Conservation (phyloP, 148 eudicot genomes). For the Chenopodium suecicum region DNA sequence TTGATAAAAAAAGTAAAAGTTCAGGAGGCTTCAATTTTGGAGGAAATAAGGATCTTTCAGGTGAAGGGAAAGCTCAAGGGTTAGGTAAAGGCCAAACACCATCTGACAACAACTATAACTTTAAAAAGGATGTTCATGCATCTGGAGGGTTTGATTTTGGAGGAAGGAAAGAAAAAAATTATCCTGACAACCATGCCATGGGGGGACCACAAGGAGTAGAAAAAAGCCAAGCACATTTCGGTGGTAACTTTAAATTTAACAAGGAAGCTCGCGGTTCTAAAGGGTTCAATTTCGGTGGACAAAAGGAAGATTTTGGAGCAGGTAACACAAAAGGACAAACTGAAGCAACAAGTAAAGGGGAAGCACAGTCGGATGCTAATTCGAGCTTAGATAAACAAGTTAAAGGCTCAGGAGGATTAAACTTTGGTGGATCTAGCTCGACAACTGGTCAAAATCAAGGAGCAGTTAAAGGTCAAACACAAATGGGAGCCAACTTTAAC, state of each 20-base stretch:
- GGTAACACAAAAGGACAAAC: not conserved
- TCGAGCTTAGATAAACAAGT: not conserved
- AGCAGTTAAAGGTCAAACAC: too few relatives aligned
- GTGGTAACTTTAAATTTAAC: not conserved
- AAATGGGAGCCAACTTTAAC: too few relatives aligned
- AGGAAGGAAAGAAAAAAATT: not conserved
- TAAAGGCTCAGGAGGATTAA: not conserved
- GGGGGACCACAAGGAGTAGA: too few relatives aligned
- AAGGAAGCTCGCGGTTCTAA: not conserved
- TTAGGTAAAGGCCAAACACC: not conserved
- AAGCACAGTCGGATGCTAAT: not conserved
- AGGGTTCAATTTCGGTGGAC: conserved; percentile 6
- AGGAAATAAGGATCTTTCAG: not conserved
- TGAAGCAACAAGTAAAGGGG: not conserved
- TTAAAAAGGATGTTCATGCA: too few relatives aligned
- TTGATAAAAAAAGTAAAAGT: not conserved
- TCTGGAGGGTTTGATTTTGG: not conserved
- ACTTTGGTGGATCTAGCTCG: too few relatives aligned
- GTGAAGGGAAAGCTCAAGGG: not conserved
- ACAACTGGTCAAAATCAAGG: too few relatives aligned
- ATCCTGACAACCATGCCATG: too few relatives aligned
- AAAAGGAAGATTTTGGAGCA: not conserved
- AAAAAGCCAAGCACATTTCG: too few relatives aligned
- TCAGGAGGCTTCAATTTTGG: not conserved
- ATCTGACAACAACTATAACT: not conserved